Conservation (phyloP, 2,329 filamentous ascomycete species). For the Trichoderma brevicompactum region DNA sequence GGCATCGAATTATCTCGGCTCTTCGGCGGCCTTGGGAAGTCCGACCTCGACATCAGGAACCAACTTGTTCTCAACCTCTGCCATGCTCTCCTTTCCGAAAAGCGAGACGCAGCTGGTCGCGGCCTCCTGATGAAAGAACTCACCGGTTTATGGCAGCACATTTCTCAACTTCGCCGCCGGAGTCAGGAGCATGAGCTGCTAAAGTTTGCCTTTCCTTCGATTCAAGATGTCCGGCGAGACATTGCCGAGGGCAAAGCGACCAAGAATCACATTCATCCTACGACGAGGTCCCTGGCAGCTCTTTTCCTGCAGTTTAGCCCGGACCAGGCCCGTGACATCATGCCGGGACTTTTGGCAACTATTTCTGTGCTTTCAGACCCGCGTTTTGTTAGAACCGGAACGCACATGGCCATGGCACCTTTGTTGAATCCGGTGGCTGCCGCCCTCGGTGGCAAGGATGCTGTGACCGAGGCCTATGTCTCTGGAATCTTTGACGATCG, state of each 20-base stretch:
- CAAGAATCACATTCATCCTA: conserved; percentile 24
- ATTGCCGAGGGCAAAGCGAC: conserved; percentile 12
- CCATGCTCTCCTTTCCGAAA: conserved; percentile 32
- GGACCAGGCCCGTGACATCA: conserved; percentile 34
- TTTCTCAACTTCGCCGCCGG: conserved; percentile 42
- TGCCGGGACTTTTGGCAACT: conserved; percentile 43
- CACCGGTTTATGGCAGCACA: conserved; percentile 44
- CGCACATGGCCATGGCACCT: conserved; percentile 36
- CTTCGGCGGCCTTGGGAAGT: conserved; percentile 36
- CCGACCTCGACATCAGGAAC: conserved; percentile 38
- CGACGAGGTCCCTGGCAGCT: conserved; percentile 36
- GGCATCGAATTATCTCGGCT: conserved; percentile 38
- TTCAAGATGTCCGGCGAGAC: conserved; percentile 37
- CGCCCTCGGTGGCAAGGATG: conserved; percentile 33
- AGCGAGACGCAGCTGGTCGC: conserved; percentile 30
- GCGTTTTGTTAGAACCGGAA: conserved; percentile 29
- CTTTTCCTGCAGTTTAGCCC: conserved; percentile 41
- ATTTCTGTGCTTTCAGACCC: conserved; percentile 40
- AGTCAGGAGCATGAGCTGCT: conserved; percentile 34
- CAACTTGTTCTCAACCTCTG: conserved; percentile 43
- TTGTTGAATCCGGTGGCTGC: conserved; percentile 38
- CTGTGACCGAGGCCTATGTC: conserved; percentile 33
- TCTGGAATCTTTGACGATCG: conserved; percentile 30
- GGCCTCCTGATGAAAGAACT: conserved; percentile 38
- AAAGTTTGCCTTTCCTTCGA: conserved; percentile 41